phyloP scores from a whole-genome alignment of 2,329 filamentous ascomycete genomes.

The Eurotiales sp. region DNA sequence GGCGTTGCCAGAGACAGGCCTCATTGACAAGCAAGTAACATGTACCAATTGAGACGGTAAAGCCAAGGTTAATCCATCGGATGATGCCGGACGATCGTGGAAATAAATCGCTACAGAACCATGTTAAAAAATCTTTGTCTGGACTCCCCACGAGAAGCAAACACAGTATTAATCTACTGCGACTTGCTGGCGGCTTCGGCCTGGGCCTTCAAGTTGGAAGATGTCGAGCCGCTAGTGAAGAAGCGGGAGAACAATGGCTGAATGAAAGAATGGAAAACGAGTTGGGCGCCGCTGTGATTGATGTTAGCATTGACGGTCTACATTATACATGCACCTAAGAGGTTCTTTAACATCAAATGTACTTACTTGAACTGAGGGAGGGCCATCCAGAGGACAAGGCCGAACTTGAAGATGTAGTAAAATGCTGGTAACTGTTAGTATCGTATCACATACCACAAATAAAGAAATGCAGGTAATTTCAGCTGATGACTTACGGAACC shows the following conservation, averaged over 20 bases:
- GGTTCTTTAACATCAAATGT: too few species aligned
- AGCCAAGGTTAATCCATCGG: neutral
- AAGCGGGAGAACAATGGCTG: conserved; percentile 88
- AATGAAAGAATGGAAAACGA: conserved; percentile 95
- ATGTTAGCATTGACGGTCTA: conserved; percentile 7
- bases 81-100: neutral
- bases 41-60: neutral
- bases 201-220: conserved; percentile 83
- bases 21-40: neutral
- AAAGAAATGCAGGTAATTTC: neutral
- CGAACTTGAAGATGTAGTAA: conserved; percentile 99
- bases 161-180: conserved; percentile 37
- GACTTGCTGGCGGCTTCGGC: conserved; percentile 65
- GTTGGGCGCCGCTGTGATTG: conserved; percentile 73
- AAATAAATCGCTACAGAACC: neutral
- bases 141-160: conserved; percentile 22
- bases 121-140: conserved; percentile 3
- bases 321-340: conserved; percentile 20
- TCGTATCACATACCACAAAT: neutral
- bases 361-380: conserved; percentile 89
- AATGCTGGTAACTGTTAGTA: conserved; percentile 55
- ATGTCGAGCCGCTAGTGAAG: conserved; percentile 73
- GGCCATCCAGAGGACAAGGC: conserved; percentile 95
- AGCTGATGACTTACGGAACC: conserved; percentile 54
- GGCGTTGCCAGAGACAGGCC: neutral